A percentile compares a stretch with the other conserved stretches of the same genome.
These are phyloP conservation scores for Ophiostoma angusticollis DNA, from an alignment of 2,329 filamentous ascomycete genomes.

Conservation along the genomic window DNA sequence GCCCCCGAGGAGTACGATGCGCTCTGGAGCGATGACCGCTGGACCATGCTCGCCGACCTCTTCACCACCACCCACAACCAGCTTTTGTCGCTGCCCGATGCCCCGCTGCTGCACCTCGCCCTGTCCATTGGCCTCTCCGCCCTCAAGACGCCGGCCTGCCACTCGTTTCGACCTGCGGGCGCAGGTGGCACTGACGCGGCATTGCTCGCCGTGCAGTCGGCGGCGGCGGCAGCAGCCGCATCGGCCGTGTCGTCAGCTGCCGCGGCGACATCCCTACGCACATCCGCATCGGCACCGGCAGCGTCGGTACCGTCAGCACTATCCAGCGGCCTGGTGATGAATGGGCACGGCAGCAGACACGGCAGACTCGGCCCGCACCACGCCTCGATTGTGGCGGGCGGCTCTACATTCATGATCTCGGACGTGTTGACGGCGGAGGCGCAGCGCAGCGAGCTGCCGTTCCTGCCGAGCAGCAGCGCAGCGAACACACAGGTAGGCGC, in stretches of 20 bases:
- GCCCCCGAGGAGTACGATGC: constrained; percentile 34
- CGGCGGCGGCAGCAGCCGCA: not conserved
- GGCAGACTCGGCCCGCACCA: too few species aligned
- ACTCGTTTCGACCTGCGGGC: constrained; percentile 42
- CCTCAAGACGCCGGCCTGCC: constrained; percentile 89
- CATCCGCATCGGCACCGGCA: constrained; percentile 10
- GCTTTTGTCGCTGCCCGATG: constrained; percentile 68
- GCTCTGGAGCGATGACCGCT: constrained; percentile 62
- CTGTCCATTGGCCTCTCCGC: constrained; percentile 84
- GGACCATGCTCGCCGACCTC: constrained; percentile 61
- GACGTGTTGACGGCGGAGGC: too few species aligned
- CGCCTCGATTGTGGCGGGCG: too few species aligned
- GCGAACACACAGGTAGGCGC: constrained; percentile 18
- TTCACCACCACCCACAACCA: constrained; percentile 81
- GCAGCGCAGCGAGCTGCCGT: constrained; percentile 1
- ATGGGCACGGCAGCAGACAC: too few species aligned
- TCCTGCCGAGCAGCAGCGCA: constrained; percentile 7
- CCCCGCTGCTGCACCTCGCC: constrained; percentile 79
- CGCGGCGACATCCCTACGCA: not conserved
- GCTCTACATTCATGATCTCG: too few species aligned
- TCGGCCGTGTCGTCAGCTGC: too few species aligned
- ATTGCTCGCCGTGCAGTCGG: not conserved
- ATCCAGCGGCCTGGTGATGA: too few species aligned
- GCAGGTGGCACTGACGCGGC: not conserved
- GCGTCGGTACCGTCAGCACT: not conserved